Evolutionary conservation across 108 stramenopile genomes (phyloP).

Genomic region (Phaeodactylum tricornutum): DNA sequence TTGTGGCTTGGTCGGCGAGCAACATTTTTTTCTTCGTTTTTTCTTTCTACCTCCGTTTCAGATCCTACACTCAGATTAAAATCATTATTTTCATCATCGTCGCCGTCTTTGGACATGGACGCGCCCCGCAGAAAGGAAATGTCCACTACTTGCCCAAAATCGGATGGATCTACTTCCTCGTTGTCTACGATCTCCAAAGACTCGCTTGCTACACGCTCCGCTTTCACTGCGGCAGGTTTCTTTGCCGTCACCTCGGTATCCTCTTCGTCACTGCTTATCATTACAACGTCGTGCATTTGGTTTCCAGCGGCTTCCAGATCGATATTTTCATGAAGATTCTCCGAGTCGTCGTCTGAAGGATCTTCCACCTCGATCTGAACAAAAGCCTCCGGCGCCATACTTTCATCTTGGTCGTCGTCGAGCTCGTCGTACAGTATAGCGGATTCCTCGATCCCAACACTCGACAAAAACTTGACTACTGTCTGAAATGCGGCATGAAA

Average conservation of each 20-base stretch:
- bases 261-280: conserved; percentile 28
- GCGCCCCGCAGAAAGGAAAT: conserved; percentile 13
- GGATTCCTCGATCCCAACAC: conserved; percentile 3
- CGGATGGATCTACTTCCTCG: conserved; percentile 8
- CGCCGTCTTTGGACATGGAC: not conserved
- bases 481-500: not conserved
- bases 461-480: not conserved
- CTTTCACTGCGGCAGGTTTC: not conserved
- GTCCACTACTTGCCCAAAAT: conserved; percentile 24
- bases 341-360: not conserved
- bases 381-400: no score
- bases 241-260: not conserved
- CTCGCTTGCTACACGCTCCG: conserved; percentile 4
- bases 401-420: not conserved
- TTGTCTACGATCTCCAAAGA: conserved; percentile 3
- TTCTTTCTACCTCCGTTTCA: not conserved
- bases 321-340: not conserved
- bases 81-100: conserved; percentile 7
- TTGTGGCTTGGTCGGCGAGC: not conserved
- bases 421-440: not conserved
- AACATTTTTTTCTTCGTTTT: not conserved
- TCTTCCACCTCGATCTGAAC: conserved; percentile 3
- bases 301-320: conserved; percentile 5
- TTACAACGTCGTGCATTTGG: conserved; percentile 11
- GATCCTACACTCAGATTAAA: not conserved